Evolutionary conservation across 148 eudicot species (phyloP), one percentile per base, ranked within the genome.

Genomic region (Dysphania ambrosioides): DNA sequence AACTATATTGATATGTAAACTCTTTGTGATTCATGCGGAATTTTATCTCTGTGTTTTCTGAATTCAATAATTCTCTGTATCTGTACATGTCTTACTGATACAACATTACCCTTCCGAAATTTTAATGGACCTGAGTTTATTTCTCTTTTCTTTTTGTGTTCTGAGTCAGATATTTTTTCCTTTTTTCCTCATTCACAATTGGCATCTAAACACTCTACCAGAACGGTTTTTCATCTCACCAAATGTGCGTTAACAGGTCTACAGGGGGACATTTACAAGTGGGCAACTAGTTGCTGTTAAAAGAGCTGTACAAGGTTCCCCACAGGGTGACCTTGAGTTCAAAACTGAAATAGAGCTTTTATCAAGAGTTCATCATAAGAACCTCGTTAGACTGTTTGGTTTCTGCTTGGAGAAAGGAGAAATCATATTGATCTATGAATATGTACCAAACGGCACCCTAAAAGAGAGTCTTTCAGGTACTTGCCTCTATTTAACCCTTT

Each of bases 291-390:
- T 91, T 6, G 98, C 97, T 56, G 88, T 93, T 71, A 93, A 93
- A 85, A 81, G 89, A 72, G 90, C 95, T 59, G 86, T 85, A 47
- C 83, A 82, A 73, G 93, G 89, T 56, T 93, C 98, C 2, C 72
- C 68, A 77, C 93, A 93, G 74, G 97, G 97, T 68, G 86, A 84
- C 34, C 85, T 72, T n/a, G 97, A 91, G 76, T 93, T 91, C 86
- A 91, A 87, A 82, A 89, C 91, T 30, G 98, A 93, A 79, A 86
- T 93, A 36, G 97, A 93, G 83, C 78, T 93, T 85, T 93, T 93
- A 13, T 91, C 98, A 7, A 80, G 98, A 76, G 97, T 93, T 77
- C 98, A 93, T 77, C 98, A 93, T 78, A 93, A 89, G 77, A 93
- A 93, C 75, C 87, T 93, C 12, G 93, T 93, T 3, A 83, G 77